Conservation (phyloP, 805 yeast species). For the Metschnikowia dekortorum region DNA sequence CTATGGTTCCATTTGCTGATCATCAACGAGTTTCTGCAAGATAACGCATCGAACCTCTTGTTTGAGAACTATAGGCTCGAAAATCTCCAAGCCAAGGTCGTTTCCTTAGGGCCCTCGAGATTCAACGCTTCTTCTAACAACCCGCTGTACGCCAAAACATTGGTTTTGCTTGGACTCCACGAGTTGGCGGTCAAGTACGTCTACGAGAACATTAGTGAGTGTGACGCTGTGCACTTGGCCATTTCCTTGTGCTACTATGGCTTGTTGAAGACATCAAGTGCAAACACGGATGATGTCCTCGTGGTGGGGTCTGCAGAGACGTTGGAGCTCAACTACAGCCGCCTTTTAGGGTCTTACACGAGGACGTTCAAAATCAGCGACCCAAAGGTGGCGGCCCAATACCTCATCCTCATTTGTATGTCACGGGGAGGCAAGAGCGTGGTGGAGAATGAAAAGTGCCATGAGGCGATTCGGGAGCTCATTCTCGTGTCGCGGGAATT, state of each 20-base stretch:
- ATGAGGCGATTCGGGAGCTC: constrained; percentile 77
- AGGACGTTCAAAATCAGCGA: constrained; percentile 79
- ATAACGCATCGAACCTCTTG: constrained; percentile 35
- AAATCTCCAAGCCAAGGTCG: constrained; percentile 69
- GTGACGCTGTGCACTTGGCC: constrained; percentile 86
- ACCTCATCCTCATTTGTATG: constrained; percentile 66
- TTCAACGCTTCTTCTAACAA: constrained; percentile 64
- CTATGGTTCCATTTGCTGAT: constrained; percentile 87
- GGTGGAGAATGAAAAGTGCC: constrained; percentile 54
- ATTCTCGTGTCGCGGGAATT: constrained; percentile 85
- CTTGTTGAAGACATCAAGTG: constrained; percentile 48
- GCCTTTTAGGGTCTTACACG: constrained; percentile 74
- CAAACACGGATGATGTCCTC: constrained; percentile 33
- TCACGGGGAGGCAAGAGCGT: constrained; percentile 30
- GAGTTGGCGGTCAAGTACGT: constrained; percentile 73
- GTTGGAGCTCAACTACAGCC: constrained; percentile 47
- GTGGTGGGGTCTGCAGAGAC: constrained; percentile 28
- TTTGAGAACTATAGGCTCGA: constrained; percentile 67
- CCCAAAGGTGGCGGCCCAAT: constrained; percentile 90
- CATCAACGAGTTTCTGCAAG: constrained; percentile 48
- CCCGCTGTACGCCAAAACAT: constrained; percentile 68
- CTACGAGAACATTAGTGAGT: constrained; percentile 56
- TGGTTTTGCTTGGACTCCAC: constrained; percentile 72
- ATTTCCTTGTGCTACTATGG: constrained; percentile 76
- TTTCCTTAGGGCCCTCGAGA: constrained; percentile 67